Percentiles rank a stretch among this genome's conserved stretches.
Evolutionary conservation across 2,329 filamentous ascomycete species (phyloP).

Genomic region (Pseudocercospora fijiensis): DNA sequence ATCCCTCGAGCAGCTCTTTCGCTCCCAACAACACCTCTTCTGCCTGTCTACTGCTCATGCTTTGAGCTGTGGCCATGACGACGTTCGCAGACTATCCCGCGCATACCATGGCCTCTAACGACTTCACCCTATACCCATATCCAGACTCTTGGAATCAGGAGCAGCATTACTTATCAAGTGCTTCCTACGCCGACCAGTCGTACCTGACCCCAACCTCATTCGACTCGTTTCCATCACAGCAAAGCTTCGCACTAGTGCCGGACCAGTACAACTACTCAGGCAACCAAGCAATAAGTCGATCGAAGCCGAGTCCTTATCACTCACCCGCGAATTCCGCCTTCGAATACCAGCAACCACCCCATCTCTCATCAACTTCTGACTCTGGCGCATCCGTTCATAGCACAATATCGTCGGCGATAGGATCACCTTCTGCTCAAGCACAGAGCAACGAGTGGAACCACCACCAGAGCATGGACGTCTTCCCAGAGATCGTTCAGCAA

Average conservation of each 20-base stretch:
- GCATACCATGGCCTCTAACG: conserved; percentile 33
- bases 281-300: conserved; percentile 39
- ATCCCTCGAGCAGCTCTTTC: background rate
- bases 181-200: conserved; percentile 30
- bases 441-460: conserved; percentile 60
- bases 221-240: conserved; percentile 39
- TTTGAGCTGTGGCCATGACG: conserved; percentile 29
- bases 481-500: conserved; percentile 61
- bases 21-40: background rate
- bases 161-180: conserved; percentile 30
- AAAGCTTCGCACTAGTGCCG: conserved; percentile 37
- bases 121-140: conserved; percentile 39
- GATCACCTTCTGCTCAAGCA: conserved; percentile 58
- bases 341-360: conserved; percentile 45
- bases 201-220: conserved; percentile 38
- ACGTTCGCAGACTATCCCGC: conserved; percentile 34
- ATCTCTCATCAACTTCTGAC: conserved; percentile 51
- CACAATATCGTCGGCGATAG: conserved; percentile 51
- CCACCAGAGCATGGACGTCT: conserved; percentile 50
- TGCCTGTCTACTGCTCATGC: conserved; percentile 14
- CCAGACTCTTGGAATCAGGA: conserved; percentile 34
- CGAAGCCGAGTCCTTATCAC: conserved; percentile 44
- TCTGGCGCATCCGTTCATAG: conserved; percentile 51
- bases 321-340: conserved; percentile 51
- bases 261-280: conserved; percentile 42